Evolutionary conservation across 2,329 filamentous ascomycete species (phyloP), one percentile per base, ranked within the genome.

Genomic region (Penicillium verrucosum): DNA sequence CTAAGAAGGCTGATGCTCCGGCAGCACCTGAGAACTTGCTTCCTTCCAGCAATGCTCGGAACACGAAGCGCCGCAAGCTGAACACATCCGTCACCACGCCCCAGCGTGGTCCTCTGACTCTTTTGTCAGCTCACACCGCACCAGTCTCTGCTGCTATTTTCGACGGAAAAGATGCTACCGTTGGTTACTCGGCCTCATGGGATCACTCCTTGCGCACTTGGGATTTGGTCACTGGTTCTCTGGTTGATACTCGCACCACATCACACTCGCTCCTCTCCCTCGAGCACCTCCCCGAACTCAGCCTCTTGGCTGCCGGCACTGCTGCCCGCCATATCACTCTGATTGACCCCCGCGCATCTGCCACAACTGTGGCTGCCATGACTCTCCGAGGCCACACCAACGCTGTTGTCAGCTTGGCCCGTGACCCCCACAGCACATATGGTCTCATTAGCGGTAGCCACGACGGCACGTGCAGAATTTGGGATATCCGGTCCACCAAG

Each of bases 161-260:
- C 79, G 90, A 96, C 75, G 88, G 88, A 5, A 82, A 85, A 52
- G 93, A 97, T 75, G 77, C 86, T 11, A 96, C 90, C 14, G 90
- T 97, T 40, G 93, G 89, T 45, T 97, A 99, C 80, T 93, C 91
- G 1, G 86, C 87, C 23, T 96, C 92, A 18, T 89, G 90, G 78
- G 95, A 99, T 78, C 92, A 96, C 80, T 89, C 89, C 1, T 80
- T 97, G 65, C 88, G 88, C 62, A 97, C 94, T 0, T 89, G 96
- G 78, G 94, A 99, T 78, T 82, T 99, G 45, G 87, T 92, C 0
- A 97, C 93, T 1, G 81, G 85, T 53, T 79, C 81, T 29, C 84
- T 90, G 57, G 91, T 97, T 41, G 90, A 90, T 70, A 90, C 90
- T 4, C 82, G 94, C 55, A 89, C 89, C 1, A 94, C 92, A 0